A percentile compares a stretch with the other conserved stretches of the same genome.
phyloP scores from a whole-genome alignment of 148 eudicot species.

The Rhododendron henanense region DNA sequence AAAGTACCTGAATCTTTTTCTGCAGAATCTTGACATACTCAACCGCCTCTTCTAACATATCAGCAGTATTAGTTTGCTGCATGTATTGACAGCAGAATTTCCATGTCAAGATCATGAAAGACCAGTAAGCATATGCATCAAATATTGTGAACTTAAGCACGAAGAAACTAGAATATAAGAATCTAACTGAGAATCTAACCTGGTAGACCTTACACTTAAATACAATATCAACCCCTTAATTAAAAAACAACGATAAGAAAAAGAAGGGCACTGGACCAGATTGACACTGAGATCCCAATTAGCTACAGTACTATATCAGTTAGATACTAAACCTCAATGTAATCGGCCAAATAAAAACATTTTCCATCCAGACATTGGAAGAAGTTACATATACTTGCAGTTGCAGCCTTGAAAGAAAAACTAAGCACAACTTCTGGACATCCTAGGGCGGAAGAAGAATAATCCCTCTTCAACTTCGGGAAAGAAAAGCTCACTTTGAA shows the following conservation, averaged over 20 bases:
- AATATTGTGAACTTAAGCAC: background rate
- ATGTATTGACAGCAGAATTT: slow-evolving; percentile 6
- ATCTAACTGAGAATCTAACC: background rate
- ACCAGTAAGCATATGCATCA: background rate
- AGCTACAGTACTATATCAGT: background rate
- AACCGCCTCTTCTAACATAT: slow-evolving; percentile 97
- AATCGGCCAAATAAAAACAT: background rate
- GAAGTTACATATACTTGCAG: background rate
- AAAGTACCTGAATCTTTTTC: slow-evolving; percentile 66
- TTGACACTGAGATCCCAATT: background rate
- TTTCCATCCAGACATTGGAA: background rate
- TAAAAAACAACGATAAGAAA: background rate
- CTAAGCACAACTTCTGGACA: background rate
- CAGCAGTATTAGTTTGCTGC: slow-evolving; percentile 99
- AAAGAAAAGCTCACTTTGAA: background rate
- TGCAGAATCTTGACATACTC: slow-evolving; percentile 89
- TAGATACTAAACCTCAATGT: background rate
- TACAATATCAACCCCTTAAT: too few species aligned
- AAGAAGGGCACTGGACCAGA: background rate
- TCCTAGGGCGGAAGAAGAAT: background rate
- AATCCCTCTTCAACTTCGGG: background rate
- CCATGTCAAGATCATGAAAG: slow-evolving; percentile 8
- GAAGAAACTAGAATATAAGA: too few species aligned
- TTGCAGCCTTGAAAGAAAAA: background rate
- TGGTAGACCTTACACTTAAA: background rate